Evolutionary conservation across 306 rosid species (phyloP).

Genomic region (Vigna radiata): DNA sequence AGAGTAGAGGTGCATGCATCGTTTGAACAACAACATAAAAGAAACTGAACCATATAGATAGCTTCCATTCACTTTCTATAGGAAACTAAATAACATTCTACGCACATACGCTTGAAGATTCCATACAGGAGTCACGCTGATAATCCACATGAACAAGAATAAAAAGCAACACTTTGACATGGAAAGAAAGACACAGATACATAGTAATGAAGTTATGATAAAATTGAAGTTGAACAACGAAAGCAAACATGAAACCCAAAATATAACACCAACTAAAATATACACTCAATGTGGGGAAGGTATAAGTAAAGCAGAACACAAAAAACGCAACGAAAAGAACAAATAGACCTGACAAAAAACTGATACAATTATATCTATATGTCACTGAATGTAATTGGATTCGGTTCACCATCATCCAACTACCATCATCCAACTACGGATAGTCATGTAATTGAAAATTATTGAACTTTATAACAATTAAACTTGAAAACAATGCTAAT

Average conservation of each 20-base stretch:
- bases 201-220: neutral
- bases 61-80: constrained; percentile 6
- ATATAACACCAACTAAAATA: constrained; percentile 10
- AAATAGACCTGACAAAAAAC: neutral
- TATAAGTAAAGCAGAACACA: neutral
- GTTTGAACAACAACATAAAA: constrained; percentile 20
- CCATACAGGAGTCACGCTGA: neutral
- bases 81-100: constrained; percentile 19
- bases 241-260: constrained; percentile 26
- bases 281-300: constrained; percentile 14
- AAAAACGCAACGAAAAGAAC: constrained; percentile 9
- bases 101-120: neutral
- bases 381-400: neutral
- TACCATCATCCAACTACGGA: neutral
- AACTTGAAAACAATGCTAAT: neutral
- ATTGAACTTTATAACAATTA: neutral
- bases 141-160: constrained; percentile 17
- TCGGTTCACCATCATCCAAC: neutral
- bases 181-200: neutral
- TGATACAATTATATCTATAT: constrained; percentile 16
- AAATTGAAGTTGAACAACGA: constrained; percentile 27
- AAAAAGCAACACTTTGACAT: constrained; percentile 1
- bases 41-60: neutral
- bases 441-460: neutral
- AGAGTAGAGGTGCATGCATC: neutral